A percentile compares a stretch with the other conserved stretches of the same genome.
These are phyloP conservation scores for Fusarium cicatricum DNA, from an alignment of 2,329 filamentous ascomycete genomes.

Conservation along the genomic window DNA sequence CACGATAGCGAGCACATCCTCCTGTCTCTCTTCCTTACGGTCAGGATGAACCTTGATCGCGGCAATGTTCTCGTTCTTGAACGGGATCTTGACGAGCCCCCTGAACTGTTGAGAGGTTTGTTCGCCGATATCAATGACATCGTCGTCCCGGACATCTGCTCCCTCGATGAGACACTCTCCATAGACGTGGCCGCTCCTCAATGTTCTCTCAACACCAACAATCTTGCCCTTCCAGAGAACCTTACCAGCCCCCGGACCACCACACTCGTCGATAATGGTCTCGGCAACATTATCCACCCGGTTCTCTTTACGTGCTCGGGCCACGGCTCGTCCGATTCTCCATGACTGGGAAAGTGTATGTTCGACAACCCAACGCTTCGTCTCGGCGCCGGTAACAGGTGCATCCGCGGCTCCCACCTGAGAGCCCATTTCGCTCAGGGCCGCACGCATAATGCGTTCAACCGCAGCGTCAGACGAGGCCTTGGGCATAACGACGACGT, in stretches of 20 bases:
- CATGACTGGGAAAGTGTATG: conserved; percentile 63
- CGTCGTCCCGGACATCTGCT: conserved; percentile 49
- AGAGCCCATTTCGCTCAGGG: conserved; percentile 64
- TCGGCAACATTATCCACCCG: conserved; percentile 63
- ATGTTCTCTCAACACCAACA: conserved; percentile 63
- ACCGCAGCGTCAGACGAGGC: conserved; percentile 56
- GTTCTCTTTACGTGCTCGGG: conserved; percentile 57
- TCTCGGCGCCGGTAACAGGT: conserved; percentile 59
- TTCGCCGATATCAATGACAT: conserved; percentile 9
- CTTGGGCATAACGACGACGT: conserved; percentile 58
- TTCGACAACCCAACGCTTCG: conserved; percentile 59
- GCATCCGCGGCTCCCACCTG: conserved; percentile 58
- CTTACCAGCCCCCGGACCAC: conserved; percentile 60
- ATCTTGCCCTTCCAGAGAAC: conserved; percentile 73
- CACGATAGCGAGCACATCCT: conserved; percentile 59
- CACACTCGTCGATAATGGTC: conserved; percentile 65
- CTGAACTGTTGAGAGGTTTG: conserved; percentile 41
- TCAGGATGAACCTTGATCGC: conserved; percentile 52
- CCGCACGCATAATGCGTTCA: conserved; percentile 60
- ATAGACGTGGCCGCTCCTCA: conserved; percentile 66
- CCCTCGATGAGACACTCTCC: conserved; percentile 66
- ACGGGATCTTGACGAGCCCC: conserved; percentile 69
- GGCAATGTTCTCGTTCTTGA: conserved; percentile 79
- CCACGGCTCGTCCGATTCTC: conserved; percentile 69
- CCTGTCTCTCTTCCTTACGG: conserved; percentile 48